Conservation (phyloP, 768 basidiomycete genomes). For the Phylloporus sp. region DNA sequence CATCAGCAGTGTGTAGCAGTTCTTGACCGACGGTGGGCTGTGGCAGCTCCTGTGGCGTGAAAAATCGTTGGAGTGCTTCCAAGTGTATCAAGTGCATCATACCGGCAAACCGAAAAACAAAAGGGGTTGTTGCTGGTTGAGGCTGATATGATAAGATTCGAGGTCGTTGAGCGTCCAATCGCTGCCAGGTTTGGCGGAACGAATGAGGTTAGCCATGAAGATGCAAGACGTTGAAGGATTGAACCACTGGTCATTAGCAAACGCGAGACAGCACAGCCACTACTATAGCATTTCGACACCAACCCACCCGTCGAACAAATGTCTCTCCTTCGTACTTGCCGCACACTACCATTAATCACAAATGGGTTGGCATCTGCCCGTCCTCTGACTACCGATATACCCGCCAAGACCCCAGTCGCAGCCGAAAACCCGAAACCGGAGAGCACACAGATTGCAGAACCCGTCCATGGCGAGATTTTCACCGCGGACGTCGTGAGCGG, state of each 20-base stretch:
- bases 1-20: background rate
- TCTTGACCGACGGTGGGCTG: background rate
- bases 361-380: conserved; percentile 13
- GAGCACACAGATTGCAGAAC: conserved; percentile 38
- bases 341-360: conserved; percentile 25
- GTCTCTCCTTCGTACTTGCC: conserved; percentile 51
- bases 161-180: background rate
- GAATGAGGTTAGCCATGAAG: background rate
- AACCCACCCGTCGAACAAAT: conserved; percentile 31
- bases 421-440: conserved; percentile 19
- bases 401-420: conserved; percentile 20
- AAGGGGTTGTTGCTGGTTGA: background rate
- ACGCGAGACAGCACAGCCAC: conserved; percentile 22
- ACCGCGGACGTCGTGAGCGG: conserved; percentile 83
- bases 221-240: too few relatives aligned
- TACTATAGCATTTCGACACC: background rate
- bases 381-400: conserved; percentile 17
- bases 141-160: background rate
- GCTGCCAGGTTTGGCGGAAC: background rate
- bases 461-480: conserved; percentile 53
- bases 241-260: too few relatives aligned
- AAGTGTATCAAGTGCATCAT: background rate
- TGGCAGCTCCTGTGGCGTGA: background rate
- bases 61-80: background rate
- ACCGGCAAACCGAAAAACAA: background rate